Evolutionary conservation across 2,329 filamentous ascomycete species (phyloP).

Genomic region (Tolypocladium album): DNA sequence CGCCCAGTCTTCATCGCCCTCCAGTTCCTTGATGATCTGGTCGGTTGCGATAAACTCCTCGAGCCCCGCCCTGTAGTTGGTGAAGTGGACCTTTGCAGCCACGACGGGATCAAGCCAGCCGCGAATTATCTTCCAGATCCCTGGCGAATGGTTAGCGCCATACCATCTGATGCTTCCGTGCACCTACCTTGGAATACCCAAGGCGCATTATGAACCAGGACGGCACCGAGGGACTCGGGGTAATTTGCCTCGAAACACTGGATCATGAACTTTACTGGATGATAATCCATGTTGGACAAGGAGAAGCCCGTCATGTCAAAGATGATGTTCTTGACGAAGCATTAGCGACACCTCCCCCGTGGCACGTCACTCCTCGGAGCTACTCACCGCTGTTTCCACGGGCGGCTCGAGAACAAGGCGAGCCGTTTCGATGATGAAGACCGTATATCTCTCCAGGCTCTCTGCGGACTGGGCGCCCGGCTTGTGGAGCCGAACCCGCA

Average conservation of each 20-base stretch:
- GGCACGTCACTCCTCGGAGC: neutral
- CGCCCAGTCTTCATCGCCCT: slow-evolving; percentile 74
- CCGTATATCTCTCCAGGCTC: slow-evolving; percentile 78
- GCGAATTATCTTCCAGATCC: slow-evolving; percentile 92
- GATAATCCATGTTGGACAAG: slow-evolving; percentile 96
- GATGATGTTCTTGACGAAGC: slow-evolving; percentile 57
- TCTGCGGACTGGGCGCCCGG: slow-evolving; percentile 73
- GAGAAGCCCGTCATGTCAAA: slow-evolving; percentile 96
- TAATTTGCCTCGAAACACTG: slow-evolving; percentile 99
- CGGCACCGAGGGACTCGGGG: slow-evolving; percentile 79
- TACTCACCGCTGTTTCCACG: slow-evolving; percentile 80
- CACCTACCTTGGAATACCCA: slow-evolving; percentile 82
- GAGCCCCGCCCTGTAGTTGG: slow-evolving; percentile 69
- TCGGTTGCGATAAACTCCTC: slow-evolving; percentile 60
- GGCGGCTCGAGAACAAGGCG: slow-evolving; percentile 69
- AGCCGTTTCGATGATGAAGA: slow-evolving; percentile 91
- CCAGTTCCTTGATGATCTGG: slow-evolving; percentile 72
- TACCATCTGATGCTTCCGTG: neutral
- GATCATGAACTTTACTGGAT: slow-evolving; percentile 98
- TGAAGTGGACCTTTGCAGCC: slow-evolving; percentile 88
- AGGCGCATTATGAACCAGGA: slow-evolving; percentile 90
- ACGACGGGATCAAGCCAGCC: slow-evolving; percentile 97
- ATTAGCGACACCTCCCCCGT: neutral
- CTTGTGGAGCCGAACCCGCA: slow-evolving; percentile 72
- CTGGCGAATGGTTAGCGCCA: slow-evolving; percentile 24